Evolutionary conservation across 257 asterid genomes (phyloP).

Genomic region (Nicotiana sylvestris): DNA sequence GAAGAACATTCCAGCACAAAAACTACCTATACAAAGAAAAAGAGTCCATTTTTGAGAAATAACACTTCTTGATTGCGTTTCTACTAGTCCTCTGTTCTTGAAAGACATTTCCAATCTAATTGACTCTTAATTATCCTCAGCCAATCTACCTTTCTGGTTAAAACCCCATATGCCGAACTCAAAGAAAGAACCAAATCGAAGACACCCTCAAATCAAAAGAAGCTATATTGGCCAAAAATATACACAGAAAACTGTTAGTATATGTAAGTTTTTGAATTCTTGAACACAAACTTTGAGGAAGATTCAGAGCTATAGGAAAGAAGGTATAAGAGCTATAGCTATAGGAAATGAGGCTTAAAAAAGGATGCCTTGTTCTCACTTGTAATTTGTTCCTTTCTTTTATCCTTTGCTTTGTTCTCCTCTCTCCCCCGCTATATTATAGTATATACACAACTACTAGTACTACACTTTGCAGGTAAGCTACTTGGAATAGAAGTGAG

Average conservation of each 20-base stretch:
- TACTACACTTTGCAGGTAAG: slow-evolving; percentile 87
- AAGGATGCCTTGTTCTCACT: slow-evolving; percentile 31
- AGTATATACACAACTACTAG: slow-evolving; percentile 9
- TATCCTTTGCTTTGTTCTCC: slow-evolving; percentile 35
- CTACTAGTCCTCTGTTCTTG: slow-evolving; percentile 68
- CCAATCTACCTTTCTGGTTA: slow-evolving; percentile 20
- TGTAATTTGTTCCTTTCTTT: slow-evolving; percentile 38
- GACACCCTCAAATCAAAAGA: slow-evolving; percentile 10
- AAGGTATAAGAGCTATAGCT: not conserved
- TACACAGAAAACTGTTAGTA: not conserved
- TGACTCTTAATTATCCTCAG: too few species aligned
- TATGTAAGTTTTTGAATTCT: slow-evolving; percentile 1
- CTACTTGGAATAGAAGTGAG: slow-evolving; percentile 74
- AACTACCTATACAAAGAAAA: slow-evolving; percentile 71
- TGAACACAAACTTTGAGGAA: slow-evolving; percentile 17
- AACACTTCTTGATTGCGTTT: slow-evolving; percentile 49
- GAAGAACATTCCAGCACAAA: slow-evolving; percentile 73
- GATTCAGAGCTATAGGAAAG: not conserved
- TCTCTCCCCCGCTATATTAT: not conserved
- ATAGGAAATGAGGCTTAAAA: not conserved
- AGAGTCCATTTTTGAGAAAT: slow-evolving; percentile 63
- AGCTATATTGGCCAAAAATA: slow-evolving; percentile 18
- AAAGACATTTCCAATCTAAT: slow-evolving; percentile 28
- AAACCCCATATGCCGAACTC: slow-evolving; percentile 27
- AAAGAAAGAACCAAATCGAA: slow-evolving; percentile 6